Conservation (phyloP, 78 protist genomes). For the Dictyostelium firmibasis region DNA sequence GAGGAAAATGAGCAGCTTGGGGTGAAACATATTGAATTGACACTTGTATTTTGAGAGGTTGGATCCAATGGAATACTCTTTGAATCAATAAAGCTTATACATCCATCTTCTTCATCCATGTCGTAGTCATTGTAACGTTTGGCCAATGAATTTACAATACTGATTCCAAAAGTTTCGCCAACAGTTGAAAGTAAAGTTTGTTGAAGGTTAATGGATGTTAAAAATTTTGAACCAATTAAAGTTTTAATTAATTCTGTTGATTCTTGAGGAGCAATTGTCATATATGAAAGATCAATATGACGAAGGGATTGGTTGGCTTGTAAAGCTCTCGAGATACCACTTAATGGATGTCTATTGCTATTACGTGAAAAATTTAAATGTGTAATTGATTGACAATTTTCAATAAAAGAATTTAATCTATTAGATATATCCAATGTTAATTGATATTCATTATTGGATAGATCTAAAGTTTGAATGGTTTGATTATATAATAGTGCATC, state of each 20-base stretch:
- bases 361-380: constrained; percentile 33
- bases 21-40: background rate
- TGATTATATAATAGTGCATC: constrained; percentile 39
- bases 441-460: constrained; percentile 59
- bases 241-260: background rate
- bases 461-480: constrained; percentile 30
- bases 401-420: constrained; percentile 5
- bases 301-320: background rate
- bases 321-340: constrained; percentile 12
- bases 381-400: background rate
- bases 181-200: background rate
- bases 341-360: constrained; percentile 20
- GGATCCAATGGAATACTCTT: background rate
- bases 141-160: background rate
- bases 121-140: constrained; percentile 40
- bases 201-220: constrained; percentile 23
- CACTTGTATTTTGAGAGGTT: background rate
- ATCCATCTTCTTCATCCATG: background rate
- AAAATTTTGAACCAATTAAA: background rate
- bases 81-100: background rate
- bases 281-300: constrained; percentile 19
- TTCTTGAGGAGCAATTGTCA: constrained; percentile 13
- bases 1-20: constrained; percentile 4
- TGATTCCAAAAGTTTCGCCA: background rate
- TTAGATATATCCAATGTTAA: constrained; percentile 24